These are phyloP conservation scores for Liriodendron chinense DNA, from an alignment of 164 flowering plant species.

Conservation along the genomic window DNA sequence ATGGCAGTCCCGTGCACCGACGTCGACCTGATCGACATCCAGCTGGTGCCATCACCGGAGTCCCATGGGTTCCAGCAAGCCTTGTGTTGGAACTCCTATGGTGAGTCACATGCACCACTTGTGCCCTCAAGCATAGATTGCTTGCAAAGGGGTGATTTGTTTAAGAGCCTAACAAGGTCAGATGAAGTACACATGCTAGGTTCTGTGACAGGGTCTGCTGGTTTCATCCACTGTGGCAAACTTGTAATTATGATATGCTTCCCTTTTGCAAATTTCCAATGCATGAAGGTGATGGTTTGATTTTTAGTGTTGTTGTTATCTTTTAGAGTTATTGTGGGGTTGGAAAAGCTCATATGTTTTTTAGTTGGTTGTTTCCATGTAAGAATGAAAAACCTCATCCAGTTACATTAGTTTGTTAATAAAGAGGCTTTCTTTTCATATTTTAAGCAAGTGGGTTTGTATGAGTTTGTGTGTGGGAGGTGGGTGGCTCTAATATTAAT, in stretches of 20 bases:
- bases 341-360: not conserved
- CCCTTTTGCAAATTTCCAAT: constrained; percentile 7
- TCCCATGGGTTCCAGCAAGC: constrained; percentile 31
- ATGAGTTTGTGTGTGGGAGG: too few species aligned
- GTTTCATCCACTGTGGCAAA: not conserved
- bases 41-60: constrained; percentile 36
- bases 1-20: constrained; percentile 55
- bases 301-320: not conserved
- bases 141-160: constrained; percentile 37
- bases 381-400: not conserved
- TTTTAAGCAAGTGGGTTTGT: too few species aligned
- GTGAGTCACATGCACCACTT: constrained; percentile 57
- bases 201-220: not conserved
- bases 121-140: constrained; percentile 72
- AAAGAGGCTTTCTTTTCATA: too few species aligned
- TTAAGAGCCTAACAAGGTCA: constrained; percentile 35
- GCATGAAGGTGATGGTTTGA: constrained; percentile 12
- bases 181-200: constrained; percentile 34
- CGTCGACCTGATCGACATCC: constrained; percentile 53
- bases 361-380: not conserved
- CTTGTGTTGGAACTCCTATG: constrained; percentile 74
- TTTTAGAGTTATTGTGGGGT: not conserved
- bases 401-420: too few species aligned
- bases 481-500: too few species aligned
- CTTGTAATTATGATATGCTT: not conserved